A percentile compares a stretch with the other conserved stretches of the same genome.
Evolutionary conservation across 2,329 filamentous ascomycete species (phyloP).

Genomic region (Elsinoe arachidis): DNA sequence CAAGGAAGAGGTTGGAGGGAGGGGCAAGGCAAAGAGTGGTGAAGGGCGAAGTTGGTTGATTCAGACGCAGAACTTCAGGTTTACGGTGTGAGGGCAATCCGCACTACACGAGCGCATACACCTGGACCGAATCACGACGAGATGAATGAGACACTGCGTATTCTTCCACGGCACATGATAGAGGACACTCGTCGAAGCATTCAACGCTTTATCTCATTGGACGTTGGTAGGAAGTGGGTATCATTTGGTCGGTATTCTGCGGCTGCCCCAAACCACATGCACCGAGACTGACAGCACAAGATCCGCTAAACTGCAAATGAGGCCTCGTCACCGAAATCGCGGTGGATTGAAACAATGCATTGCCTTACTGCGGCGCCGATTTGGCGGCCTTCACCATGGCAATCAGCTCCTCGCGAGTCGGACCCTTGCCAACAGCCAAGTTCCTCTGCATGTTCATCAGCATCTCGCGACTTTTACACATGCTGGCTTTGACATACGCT

Average conservation of each 20-base stretch:
- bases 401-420: conserved; percentile 53
- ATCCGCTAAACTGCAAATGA: too few species aligned
- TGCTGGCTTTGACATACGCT: conserved; percentile 49
- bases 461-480: background rate
- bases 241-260: too few species aligned
- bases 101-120: background rate
- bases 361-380: background rate
- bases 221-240: too few species aligned
- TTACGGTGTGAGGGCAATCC: conserved; percentile 29
- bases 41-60: conserved; percentile 32
- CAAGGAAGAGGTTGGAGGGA: conserved; percentile 25
- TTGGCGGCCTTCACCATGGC: conserved; percentile 53
- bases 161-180: too few species aligned
- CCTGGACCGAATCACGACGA: background rate
- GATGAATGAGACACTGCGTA: background rate
- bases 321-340: background rate
- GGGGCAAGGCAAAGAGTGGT: conserved; percentile 25
- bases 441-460: conserved; percentile 32
- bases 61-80: conserved; percentile 36
- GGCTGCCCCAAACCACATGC: too few species aligned
- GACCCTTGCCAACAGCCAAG: background rate
- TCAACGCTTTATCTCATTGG: too few species aligned
- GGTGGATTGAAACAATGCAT: background rate
- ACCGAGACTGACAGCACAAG: too few species aligned
- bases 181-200: too few species aligned